phyloP scores from a whole-genome alignment of 2,329 filamentous ascomycete species.

The Diaporthe helianthi region DNA sequence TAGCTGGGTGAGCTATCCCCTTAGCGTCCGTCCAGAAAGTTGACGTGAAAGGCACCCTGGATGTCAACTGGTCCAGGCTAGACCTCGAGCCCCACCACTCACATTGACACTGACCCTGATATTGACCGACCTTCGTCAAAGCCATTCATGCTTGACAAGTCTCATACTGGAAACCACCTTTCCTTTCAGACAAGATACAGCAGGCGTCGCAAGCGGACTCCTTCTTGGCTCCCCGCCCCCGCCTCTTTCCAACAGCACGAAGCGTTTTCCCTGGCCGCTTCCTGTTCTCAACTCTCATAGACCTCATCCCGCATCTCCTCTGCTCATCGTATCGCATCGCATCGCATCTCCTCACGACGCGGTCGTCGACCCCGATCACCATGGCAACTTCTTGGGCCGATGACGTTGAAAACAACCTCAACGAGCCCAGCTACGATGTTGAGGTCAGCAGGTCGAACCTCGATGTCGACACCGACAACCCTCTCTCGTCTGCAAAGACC shows the following conservation, averaged over 20 bases:
- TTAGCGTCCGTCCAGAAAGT: slow-evolving; percentile 8
- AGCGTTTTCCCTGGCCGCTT: not conserved
- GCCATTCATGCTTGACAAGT: not conserved
- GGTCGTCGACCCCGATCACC: not conserved
- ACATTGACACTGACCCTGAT: slow-evolving; percentile 2
- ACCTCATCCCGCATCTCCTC: not conserved
- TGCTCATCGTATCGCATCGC: not conserved
- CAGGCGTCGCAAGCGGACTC: not conserved
- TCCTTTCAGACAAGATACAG: slow-evolving; percentile 9
- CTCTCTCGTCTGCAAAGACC: slow-evolving; percentile 81
- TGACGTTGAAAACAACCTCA: slow-evolving; percentile 42
- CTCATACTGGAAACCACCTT: slow-evolving; percentile 1
- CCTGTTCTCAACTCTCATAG: not conserved
- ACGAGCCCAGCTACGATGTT: slow-evolving; percentile 84
- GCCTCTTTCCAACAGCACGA: not conserved
- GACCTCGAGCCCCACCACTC: slow-evolving; percentile 25
- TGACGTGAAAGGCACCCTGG: not conserved
- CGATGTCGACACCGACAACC: slow-evolving; percentile 84
- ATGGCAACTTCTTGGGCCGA: slow-evolving; percentile 28
- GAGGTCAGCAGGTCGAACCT: slow-evolving; percentile 92
- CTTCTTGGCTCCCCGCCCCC: not conserved
- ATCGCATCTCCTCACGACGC: slow-evolving; percentile 11
- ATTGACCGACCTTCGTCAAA: slow-evolving; percentile 7
- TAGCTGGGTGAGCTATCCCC: not conserved
- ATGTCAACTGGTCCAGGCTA: not conserved